Evolutionary conservation across 345 rosid species (phyloP).

Genomic region (Pugionium cornutum): DNA sequence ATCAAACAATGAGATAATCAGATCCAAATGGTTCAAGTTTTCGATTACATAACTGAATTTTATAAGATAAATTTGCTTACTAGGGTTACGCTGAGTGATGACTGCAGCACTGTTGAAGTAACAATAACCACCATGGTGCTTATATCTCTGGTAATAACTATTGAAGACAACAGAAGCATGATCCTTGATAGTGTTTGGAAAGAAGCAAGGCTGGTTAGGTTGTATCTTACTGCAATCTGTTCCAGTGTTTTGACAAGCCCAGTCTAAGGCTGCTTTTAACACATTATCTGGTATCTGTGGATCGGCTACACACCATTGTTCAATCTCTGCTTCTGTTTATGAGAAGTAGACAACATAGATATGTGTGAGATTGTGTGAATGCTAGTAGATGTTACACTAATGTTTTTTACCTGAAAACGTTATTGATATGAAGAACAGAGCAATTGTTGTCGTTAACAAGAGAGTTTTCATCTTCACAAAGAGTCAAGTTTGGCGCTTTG

Average conservation of each 20-base stretch:
- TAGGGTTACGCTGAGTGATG: conserved; percentile 57
- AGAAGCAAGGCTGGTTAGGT: conserved; percentile 54
- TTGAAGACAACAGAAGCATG: conserved; percentile 79
- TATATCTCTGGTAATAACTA: conserved; percentile 55
- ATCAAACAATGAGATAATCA: conserved; percentile 21
- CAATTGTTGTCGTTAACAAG: conserved; percentile 38
- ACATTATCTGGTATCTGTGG: conserved; percentile 55
- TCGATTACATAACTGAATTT: neutral
- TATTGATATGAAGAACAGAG: conserved; percentile 39
- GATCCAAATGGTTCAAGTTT: neutral
- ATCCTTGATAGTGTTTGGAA: conserved; percentile 57
- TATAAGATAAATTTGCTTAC: conserved; percentile 42
- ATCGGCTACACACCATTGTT: conserved; percentile 71
- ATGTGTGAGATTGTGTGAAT: neutral
- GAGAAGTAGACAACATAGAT: neutral
- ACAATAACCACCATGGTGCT: conserved; percentile 58
- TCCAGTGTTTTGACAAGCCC: conserved; percentile 62
- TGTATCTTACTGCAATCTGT: conserved; percentile 62
- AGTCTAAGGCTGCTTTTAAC: conserved; percentile 58
- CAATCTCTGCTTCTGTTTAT: conserved; percentile 32
- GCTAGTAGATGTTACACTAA: neutral
- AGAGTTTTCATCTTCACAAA: conserved; percentile 40
- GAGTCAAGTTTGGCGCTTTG: too few species aligned
- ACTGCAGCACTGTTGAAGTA: conserved; percentile 60
- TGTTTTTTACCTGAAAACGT: conserved; percentile 37